Base-by-base conservation (phyloP, 371 early-diverging fungal genomes). In the Mucor indicus region DNA sequence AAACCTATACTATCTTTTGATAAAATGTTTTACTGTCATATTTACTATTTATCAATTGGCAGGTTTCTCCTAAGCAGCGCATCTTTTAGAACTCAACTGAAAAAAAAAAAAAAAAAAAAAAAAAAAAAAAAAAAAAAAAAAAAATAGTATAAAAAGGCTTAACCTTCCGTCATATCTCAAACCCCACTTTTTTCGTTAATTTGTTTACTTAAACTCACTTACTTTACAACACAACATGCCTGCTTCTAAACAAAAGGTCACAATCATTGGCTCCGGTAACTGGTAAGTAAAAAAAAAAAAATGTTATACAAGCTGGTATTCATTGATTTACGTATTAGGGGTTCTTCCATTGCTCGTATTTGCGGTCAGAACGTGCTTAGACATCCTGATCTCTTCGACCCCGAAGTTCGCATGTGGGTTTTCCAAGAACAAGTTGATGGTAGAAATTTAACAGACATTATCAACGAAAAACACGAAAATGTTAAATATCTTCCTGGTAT, bases 261-360 rank as follows among this genome's bases (percentile, higher is more conserved):
- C 87, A 45, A 75, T 95, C 38, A 91, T 95, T 38, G 96, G 96
- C 31, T 90, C 92, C 6, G 96, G 96, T 50, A 96, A 96, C 79
- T 96, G 95, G 93, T 90, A 85, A 53, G 63, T 44, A 41, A 6
- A 21, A 24, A 17, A 31, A 2, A 17, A 15, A 31, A 23, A 15
- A 23, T 31, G 13, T 33, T 22, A 12, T 21, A 20, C 4, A 8
- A 38, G 3, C 20, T 38, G 6, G n/a, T 38, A 4, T 13, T 33
- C n/a, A 13, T 33, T 4, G n/a, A 9, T 5, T 4, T 33, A 33
- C n/a, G 6, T 9, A 19, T 31, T 67, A 93, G 95, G 95, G 99
- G 99, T 50, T 91, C 95, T n/a, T 88, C 93, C 15, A 92, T 96
- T 48, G 92, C 98, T 33, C 90, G 89, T 67, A 87, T 99, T 38